Conservation (phyloP, 352 stramenopile genomes). For the Globisporangium iwayamae region DNA sequence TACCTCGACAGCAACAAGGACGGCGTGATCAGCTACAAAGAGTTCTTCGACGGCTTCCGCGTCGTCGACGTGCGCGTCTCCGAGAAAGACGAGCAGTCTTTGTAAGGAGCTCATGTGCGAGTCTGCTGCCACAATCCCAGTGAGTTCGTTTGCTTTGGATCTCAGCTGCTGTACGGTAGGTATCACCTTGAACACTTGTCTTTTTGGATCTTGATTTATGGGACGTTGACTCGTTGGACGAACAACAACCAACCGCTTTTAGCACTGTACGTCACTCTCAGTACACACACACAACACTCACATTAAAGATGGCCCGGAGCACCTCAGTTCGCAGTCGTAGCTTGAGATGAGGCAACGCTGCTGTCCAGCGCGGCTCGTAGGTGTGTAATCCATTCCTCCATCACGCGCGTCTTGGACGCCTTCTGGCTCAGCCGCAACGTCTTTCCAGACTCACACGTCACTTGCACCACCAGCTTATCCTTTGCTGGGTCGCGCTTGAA, state of each 20-base stretch:
- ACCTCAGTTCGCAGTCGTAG: too few relatives aligned
- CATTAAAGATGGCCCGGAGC: too few relatives aligned
- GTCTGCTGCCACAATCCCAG: background rate
- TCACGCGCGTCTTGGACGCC: background rate
- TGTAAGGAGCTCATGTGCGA: background rate
- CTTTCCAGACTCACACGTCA: conserved; percentile 15
- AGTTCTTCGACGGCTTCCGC: conserved; percentile 92
- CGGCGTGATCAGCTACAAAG: conserved; percentile 91
- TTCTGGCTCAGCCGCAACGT: conserved; percentile 18
- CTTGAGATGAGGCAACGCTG: too few relatives aligned
- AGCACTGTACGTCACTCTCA: background rate
- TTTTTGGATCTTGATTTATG: background rate
- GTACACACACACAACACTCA: background rate
- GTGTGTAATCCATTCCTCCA: conserved; percentile 10
- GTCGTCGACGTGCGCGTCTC: conserved; percentile 73
- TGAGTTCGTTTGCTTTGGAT: background rate
- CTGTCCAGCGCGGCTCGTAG: conserved; percentile 4
- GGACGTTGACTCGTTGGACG: background rate
- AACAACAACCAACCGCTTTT: background rate
- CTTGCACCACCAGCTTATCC: background rate
- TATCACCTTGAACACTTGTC: conserved; percentile 1
- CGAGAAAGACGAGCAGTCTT: conserved; percentile 26
- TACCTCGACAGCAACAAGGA: conserved; percentile 90
- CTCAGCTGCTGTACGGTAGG: background rate
- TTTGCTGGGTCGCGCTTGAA: conserved; percentile 17